Evolutionary conservation across 768 basidiomycete species (phyloP).

Genomic region (Boletus subparvulus): DNA sequence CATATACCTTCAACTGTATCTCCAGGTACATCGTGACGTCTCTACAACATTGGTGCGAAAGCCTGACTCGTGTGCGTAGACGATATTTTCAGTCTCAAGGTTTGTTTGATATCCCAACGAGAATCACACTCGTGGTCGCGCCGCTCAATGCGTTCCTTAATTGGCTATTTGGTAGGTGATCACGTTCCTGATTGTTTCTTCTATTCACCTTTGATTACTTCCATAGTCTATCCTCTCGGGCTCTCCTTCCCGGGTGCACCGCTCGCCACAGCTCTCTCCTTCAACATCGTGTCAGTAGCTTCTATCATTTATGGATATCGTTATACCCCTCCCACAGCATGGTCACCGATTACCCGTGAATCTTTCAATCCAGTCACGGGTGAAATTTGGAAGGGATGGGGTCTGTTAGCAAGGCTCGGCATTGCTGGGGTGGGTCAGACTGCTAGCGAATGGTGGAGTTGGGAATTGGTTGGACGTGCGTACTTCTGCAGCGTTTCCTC

Average conservation of each 20-base stretch:
- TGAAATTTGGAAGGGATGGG: conserved; percentile 65
- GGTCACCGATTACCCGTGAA: conserved; percentile 47
- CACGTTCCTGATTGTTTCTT: neutral
- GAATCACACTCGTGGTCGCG: conserved; percentile 77
- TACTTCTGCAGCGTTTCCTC: neutral
- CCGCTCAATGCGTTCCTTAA: conserved; percentile 85
- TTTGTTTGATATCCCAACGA: conserved; percentile 81
- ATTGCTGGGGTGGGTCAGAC: conserved; percentile 80
- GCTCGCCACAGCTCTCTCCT: conserved; percentile 82
- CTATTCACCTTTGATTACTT: neutral
- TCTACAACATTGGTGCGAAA: neutral
- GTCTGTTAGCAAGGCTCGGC: conserved; percentile 71
- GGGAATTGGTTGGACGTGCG: conserved; percentile 74
- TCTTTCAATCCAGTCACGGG: conserved; percentile 49
- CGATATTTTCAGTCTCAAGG: conserved; percentile 79
- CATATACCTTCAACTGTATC: conserved; percentile 58
- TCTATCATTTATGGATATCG: conserved; percentile 64
- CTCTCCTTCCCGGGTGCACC: conserved; percentile 94
- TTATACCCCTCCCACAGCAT: conserved; percentile 68
- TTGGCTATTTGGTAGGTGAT: conserved; percentile 71
- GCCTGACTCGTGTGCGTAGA: conserved; percentile 17
- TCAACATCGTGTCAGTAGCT: conserved; percentile 74
- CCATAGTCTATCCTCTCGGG: conserved; percentile 49
- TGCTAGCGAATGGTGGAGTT: conserved; percentile 95
- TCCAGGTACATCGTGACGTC: conserved; percentile 39